phyloP scores from a whole-genome alignment of 2,329 filamentous ascomycete species.

The Fusarium citri region DNA sequence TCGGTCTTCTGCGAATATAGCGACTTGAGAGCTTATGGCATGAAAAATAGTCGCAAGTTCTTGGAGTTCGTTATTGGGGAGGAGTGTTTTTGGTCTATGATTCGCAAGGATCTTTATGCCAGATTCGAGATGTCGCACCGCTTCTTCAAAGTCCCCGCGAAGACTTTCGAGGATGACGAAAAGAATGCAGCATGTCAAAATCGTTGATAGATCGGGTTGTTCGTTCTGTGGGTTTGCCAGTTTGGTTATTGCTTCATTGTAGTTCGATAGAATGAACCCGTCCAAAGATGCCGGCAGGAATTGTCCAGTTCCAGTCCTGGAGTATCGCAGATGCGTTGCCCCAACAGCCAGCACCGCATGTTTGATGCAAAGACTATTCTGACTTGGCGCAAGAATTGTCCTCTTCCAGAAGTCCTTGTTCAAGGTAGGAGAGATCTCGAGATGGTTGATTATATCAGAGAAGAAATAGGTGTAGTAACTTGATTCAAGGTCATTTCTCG shows the following conservation, averaged over 20 bases:
- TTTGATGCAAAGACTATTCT: neutral
- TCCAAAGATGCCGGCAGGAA: neutral
- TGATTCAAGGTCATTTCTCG: neutral
- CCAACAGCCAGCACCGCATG: slow-evolving; percentile 10
- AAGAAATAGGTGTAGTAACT: slow-evolving; percentile 17
- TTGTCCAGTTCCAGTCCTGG: neutral
- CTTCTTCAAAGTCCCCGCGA: slow-evolving; percentile 9
- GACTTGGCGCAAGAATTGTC: neutral
- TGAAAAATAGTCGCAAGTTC: neutral
- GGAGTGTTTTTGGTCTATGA: neutral
- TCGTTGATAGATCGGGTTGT: neutral
- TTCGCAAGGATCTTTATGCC: slow-evolving; percentile 4
- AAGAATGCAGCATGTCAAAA: slow-evolving; percentile 5
- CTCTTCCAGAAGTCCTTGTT: slow-evolving; percentile 5
- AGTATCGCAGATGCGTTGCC: slow-evolving; percentile 1
- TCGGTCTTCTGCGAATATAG: slow-evolving; percentile 1
- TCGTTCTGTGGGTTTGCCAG: neutral
- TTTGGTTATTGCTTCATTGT: slow-evolving; percentile 3
- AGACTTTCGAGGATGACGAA: slow-evolving; percentile 15
- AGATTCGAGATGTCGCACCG: slow-evolving; percentile 11
- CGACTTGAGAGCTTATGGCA: slow-evolving; percentile 10
- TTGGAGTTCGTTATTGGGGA: neutral
- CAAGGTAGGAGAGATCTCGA: neutral
- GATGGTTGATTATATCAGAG: neutral
- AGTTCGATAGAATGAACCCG: neutral